Evolutionary conservation across 2,329 filamentous ascomycete species (phyloP).

Genomic region (Trichothecium roseum): DNA sequence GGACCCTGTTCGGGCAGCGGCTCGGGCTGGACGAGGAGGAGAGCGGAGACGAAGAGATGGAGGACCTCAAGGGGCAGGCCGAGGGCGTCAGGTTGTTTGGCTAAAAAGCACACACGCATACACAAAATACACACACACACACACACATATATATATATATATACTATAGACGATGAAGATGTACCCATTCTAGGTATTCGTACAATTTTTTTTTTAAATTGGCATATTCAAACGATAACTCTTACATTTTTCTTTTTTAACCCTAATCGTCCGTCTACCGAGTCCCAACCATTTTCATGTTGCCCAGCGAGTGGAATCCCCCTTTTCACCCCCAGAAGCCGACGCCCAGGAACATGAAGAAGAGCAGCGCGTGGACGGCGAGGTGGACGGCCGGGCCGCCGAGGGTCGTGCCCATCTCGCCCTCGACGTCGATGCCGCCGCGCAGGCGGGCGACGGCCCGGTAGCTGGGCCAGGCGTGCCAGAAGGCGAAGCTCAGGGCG

Average conservation of each 20-base stretch:
- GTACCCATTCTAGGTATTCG: neutral
- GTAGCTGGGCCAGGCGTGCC: slow-evolving; percentile 37
- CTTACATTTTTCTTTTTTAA: no score
- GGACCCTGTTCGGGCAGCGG: slow-evolving; percentile 62
- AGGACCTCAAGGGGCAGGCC: slow-evolving; percentile 22
- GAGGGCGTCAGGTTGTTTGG: slow-evolving; percentile 41
- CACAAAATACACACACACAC: neutral
- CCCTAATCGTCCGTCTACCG: no score
- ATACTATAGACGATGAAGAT: neutral
- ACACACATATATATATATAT: neutral
- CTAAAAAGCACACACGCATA: neutral
- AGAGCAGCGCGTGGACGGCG: slow-evolving; percentile 25
- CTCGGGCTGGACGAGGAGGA: slow-evolving; percentile 48
- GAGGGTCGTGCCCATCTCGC: slow-evolving; percentile 16
- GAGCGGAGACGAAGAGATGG: slow-evolving; percentile 34
- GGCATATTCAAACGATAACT: no score
- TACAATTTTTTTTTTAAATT: no score
- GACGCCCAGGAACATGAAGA: slow-evolving; percentile 21
- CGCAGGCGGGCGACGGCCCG: slow-evolving; percentile 28
- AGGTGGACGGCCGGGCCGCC: slow-evolving; percentile 34
- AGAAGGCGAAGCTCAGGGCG: slow-evolving; percentile 31
- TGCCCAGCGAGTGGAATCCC: no score
- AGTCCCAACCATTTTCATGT: no score
- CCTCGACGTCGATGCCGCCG: slow-evolving; percentile 7
- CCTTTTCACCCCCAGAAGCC: no score